Evolutionary conservation across 2,329 filamentous ascomycete genomes (phyloP), one percentile per base, ranked within the genome.

Genomic region (Paecilomyces niveus): DNA sequence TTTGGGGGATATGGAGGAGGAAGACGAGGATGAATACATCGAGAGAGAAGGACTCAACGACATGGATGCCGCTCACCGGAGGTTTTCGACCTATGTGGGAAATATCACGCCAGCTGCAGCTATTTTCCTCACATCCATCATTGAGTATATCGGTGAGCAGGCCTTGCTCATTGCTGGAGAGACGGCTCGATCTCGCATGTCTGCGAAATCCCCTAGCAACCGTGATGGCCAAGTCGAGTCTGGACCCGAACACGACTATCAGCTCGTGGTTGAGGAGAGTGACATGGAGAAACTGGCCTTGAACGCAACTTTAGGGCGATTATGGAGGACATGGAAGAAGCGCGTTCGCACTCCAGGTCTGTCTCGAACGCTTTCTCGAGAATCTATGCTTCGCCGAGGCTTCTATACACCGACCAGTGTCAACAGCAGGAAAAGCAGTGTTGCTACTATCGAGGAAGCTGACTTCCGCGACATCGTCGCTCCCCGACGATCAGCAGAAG

Each of bases 241-340:
- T 58, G 75, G 70, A 32, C 64, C 69, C 31, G 65, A 69, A 54
- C 74, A 79, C 2, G 75, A 83, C 49, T 86, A 90, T 62, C 84
- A 86, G 15, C 81, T 96, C 56, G 80, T 92, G n/a, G 87, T 99
- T 26, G 90, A 95, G 67, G 93, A 97, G 67, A 78, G 86, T 57
- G 94, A 99, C 70, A 90, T 97, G 81, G 94, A 97, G 70, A 90
- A 92, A 65, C 85, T 97, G 63, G 93, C 93, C 7, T 81, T 97
- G 60, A 95, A 96, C 70, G 84, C 92, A 58, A 92, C 90, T 2
- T 79, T 99, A 1, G 94, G 94, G 21, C 83, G 92, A 54, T 80
- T 97, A 51, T 99, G 94, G 94, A 85, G 94, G 66, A 89, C 90
- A 26, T 99, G 94, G 94, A 91, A 94, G 76, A 96, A 96, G 77